Base-by-base conservation (phyloP, 1,139 yeast species). In the Pichia sp. region DNA sequence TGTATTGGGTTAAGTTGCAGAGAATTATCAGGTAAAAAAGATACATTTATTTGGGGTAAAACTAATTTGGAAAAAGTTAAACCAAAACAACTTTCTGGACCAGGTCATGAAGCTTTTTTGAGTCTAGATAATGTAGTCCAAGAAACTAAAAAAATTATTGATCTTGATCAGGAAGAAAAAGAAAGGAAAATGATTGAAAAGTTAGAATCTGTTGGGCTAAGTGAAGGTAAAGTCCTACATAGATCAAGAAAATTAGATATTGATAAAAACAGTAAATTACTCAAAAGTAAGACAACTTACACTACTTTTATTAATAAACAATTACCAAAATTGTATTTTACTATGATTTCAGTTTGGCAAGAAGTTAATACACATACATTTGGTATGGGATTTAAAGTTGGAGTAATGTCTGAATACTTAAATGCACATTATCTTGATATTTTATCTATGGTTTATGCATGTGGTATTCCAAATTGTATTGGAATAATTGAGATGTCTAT, bases 371-470 rank as follows among this genome's bases (percentile, higher is more conserved):
- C 46, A 3, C 48, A 41, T 18, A 56, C 60, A 4, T 48, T 45
- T 3, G 50, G 49, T 3, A 30, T 28, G 7, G 67, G 66, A 1
- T 67, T 74, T 24, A 64, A 68, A 38, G 65, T 75, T 37, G 84
- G 84, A 0, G 69, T 66, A 31, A 78, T 76, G 53, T 73, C 82
- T 0, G 67, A 77, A 1, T 53, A 80, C 1, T 61, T 81, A 30
- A 65, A 69, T 25, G 71, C 77, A 0, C 89, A 81, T 54, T 80
- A 70, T 55, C 52, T 82, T 40, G 72, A 76, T 42, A 78, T 86
- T 0, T 55, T 83, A 45, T 69, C 78, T 0, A 55, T 82, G 19
- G 52, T 82, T 6, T 57, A 80, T 22, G 76, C 76, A 41, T 65
- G 78, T 38, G 78, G 83, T 0, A 72, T 72, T 48, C 86, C 87